Percentiles rank a stretch among this genome's conserved stretches.
These are phyloP conservation scores for Vanderwaltozyma polyspora DNA, from an alignment of 805 yeast species.

Conservation along the genomic window DNA sequence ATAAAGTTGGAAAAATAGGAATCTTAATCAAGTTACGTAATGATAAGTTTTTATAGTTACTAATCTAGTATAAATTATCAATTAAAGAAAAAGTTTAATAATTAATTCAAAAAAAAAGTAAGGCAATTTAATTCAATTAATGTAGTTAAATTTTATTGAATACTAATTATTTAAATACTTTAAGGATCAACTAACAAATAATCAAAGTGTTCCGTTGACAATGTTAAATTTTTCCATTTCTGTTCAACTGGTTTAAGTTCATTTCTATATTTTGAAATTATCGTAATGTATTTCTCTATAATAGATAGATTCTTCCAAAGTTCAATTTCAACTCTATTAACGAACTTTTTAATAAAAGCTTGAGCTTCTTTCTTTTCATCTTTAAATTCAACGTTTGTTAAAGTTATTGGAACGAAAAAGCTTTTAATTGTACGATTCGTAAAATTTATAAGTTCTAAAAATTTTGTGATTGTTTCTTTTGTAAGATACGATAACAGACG, in stretches of 20 bases:
- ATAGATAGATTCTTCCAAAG: slow-evolving; percentile 1
- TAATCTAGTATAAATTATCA: no score
- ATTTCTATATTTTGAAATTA: slow-evolving; percentile 1
- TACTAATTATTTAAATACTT: no score
- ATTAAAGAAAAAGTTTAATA: no score
- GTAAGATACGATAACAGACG: slow-evolving; percentile 1
- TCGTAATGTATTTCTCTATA: slow-evolving; percentile 4
- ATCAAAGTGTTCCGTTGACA: no score
- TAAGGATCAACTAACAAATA: no score
- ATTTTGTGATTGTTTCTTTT: slow-evolving; percentile 1
- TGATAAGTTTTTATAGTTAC: no score
- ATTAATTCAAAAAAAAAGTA: no score
- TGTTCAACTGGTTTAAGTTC: slow-evolving; percentile 2
- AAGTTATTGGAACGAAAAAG: neutral
- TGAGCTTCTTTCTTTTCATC: no score
- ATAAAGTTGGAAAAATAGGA: no score
- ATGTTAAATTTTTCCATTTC: slow-evolving; percentile 7
- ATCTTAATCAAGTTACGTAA: no score
- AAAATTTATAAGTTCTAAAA: neutral
- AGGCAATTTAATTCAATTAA: no score
- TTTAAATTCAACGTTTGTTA: neutral
- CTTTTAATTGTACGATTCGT: neutral
- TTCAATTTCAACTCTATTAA: neutral
- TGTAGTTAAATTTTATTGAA: no score
- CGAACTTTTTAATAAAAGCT: neutral